phyloP scores from a whole-genome alignment of 2,329 filamentous ascomycete species.

The Coleophoma cylindrospora region DNA sequence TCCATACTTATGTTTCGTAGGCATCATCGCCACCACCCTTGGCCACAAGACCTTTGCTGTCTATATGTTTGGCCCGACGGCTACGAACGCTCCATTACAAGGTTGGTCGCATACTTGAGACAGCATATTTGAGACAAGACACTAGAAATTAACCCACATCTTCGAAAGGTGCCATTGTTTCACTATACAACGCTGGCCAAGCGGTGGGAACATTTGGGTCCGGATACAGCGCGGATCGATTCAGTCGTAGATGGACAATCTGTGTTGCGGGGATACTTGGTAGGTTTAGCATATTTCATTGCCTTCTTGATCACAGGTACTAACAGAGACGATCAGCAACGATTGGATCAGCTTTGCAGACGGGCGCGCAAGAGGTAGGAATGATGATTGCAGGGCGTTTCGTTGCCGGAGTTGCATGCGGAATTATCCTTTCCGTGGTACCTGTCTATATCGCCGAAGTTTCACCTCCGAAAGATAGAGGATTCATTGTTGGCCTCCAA shows the following conservation, averaged over 20 bases:
- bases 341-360: conserved; percentile 16
- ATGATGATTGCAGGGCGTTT: conserved; percentile 22
- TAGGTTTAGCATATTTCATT: not conserved
- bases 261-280: conserved; percentile 20
- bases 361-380: conserved; percentile 16
- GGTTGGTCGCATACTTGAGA: conserved; percentile 2
- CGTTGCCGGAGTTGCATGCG: conserved; percentile 12
- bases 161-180: conserved; percentile 24
- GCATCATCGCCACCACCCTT: conserved; percentile 29
- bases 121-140: too few relatives aligned
- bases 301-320: not conserved
- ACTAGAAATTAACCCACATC: too few relatives aligned
- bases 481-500: conserved; percentile 26
- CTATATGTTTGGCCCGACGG: conserved; percentile 25
- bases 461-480: conserved; percentile 21
- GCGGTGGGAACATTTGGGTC: conserved; percentile 24
- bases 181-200: conserved; percentile 27
- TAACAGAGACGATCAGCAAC: conserved; percentile 6
- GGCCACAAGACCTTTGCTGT: conserved; percentile 26
- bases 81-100: conserved; percentile 19
- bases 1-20: conserved; percentile 4
- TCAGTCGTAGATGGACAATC: conserved; percentile 30
- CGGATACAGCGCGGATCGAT: conserved; percentile 28
- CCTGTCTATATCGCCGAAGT: conserved; percentile 13
- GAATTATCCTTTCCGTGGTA: conserved; percentile 5